Conservation (phyloP, 2,329 filamentous ascomycete genomes). For the Penicillium sp. region DNA sequence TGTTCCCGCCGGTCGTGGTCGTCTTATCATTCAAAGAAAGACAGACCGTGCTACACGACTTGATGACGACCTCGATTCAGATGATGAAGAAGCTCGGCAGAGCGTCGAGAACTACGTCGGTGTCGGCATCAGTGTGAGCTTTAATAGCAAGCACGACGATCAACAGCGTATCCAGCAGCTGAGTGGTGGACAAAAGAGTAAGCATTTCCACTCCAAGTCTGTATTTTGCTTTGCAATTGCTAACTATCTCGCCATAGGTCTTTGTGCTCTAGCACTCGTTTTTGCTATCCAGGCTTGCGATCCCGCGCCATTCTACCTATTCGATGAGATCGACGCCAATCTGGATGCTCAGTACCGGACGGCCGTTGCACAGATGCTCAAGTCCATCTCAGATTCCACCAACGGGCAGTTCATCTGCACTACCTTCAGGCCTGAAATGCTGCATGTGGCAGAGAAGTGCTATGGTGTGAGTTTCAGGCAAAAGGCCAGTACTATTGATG, state of each 20-base stretch:
- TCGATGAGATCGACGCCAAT: conserved; percentile 98
- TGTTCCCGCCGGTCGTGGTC: conserved; percentile 83
- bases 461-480: conserved; percentile 87
- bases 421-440: conserved; percentile 93
- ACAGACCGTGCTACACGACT: conserved; percentile 60
- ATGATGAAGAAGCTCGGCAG: conserved; percentile 53
- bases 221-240: background rate
- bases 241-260: conserved; percentile 46
- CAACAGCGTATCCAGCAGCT: conserved; percentile 97
- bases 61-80: conserved; percentile 59
- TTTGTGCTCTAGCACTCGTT: conserved; percentile 92
- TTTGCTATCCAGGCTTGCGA: conserved; percentile 98
- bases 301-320: conserved; percentile 95
- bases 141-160: conserved; percentile 97
- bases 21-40: conserved; percentile 84
- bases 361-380: conserved; percentile 79
- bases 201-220: conserved; percentile 30
- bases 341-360: conserved; percentile 96
- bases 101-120: conserved; percentile 89
- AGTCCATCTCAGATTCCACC: conserved; percentile 57
- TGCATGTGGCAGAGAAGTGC: conserved; percentile 90
- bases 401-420: conserved; percentile 91
- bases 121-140: conserved; percentile 92
- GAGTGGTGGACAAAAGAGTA: conserved; percentile 93
- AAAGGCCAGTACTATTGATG: conserved; percentile 90